Base-by-base conservation (phyloP, 2,329 filamentous ascomycete genomes). In the Stemphylium lycopersici region DNA sequence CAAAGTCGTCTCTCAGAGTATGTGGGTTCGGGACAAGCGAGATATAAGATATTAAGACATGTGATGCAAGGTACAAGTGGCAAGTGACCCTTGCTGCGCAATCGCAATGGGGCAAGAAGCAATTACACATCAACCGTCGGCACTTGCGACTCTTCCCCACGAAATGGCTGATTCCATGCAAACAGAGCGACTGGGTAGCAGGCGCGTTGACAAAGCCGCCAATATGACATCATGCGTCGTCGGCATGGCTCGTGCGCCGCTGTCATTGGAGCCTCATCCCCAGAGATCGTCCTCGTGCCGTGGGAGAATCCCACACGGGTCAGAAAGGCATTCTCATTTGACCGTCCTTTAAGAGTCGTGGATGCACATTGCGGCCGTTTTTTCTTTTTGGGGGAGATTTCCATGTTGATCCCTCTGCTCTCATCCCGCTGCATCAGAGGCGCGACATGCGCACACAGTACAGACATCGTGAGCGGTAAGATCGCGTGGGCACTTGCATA, bases 171-270 rank as follows among this genome's bases (percentile, higher is more conserved):
- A 53, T 53, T 57, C 50, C 52, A 54, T 38, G 44, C 45, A 41
- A 24, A 20, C 20, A 32, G 43, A 46, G 48, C 41, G 20, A 55
- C 42, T 24, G 13, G 11, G 45, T 43, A 37, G 34, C 15, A 52
- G 31, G 39, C 42, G 34, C 48, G 34, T 46, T 48, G 43, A 15
- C 53, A 22, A 32, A 32, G 26, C 37, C 15, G 47, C 39, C 43
- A 52, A 39, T n/a, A 61, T 58, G 59, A 61, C 52, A 48, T 62
- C 55, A 51, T 61, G 20, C 41, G 37, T 55, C 48, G 51, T 48
- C 18, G 31, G 11, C 13, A 11, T 39, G 48, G 47, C 37, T 29
- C 52, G 40, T 54, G 57, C 55, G 20, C 45, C 20, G n/a, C 33
- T 36, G 50, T 52, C 48, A 55, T 57, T 58, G 52, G 58, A 61